These are phyloP conservation scores for Wickerhamiella spandovensis DNA, from an alignment of 805 yeast genomes.

Conservation along the genomic window DNA sequence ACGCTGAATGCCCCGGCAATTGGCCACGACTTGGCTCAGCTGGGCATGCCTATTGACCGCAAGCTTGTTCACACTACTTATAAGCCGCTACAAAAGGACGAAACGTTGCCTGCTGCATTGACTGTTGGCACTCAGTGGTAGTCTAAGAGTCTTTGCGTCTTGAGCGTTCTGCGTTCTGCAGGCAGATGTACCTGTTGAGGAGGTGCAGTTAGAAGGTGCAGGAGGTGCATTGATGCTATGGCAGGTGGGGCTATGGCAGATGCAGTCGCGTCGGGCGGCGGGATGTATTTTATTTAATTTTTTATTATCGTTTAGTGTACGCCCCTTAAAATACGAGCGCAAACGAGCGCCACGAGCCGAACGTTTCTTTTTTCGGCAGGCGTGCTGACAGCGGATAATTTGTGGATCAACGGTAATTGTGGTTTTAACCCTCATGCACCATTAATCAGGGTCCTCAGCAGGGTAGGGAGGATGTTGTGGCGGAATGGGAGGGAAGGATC, in stretches of 20 bases:
- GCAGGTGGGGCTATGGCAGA: too few relatives aligned
- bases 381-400: background rate
- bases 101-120: conserved; percentile 14
- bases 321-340: too few relatives aligned
- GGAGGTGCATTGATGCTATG: too few relatives aligned
- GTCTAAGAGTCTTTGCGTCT: too few relatives aligned
- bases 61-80: conserved; percentile 10
- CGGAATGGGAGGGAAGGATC: background rate
- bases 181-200: too few relatives aligned
- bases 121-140: conserved; percentile 19
- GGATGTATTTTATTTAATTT: too few relatives aligned
- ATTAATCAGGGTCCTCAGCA: background rate
- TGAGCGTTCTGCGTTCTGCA: too few relatives aligned
- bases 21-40: background rate
- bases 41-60: conserved; percentile 4
- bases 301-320: too few relatives aligned
- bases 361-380: too few relatives aligned
- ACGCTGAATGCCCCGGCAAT: conserved; percentile 8
- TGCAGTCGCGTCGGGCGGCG: too few relatives aligned
- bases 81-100: conserved; percentile 13
- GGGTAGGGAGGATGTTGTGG: background rate
- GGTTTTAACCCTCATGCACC: background rate
- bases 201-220: too few relatives aligned
- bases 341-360: too few relatives aligned
- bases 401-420: background rate